Evolutionary conservation across 1,284 basidiomycete genomes (phyloP), one percentile per base, ranked within the genome.

Genomic region (Lentinula novae-zelandiae): DNA sequence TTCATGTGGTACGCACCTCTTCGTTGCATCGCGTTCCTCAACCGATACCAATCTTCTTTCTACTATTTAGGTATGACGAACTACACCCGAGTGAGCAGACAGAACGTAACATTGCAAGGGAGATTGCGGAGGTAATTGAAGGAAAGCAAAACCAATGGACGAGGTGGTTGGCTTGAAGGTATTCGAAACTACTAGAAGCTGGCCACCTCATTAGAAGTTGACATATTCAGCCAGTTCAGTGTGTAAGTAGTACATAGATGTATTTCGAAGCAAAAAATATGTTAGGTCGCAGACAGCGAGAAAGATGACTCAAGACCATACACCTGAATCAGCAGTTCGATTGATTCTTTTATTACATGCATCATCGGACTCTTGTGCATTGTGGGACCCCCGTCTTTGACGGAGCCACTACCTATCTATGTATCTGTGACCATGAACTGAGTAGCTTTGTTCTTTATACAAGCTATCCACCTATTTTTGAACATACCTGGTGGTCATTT

Each of bases 41-140:
- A n/a, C 34, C 5, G 34, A 13, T 52, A 8, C 2, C 7, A 36
- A n/a, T 9, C 15, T 17, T 33, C 10, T 17, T 33, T 42, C 0
- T 12, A 12, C 3, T 1, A 36, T 57, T 27, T 56, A 82, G 82
- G 82, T 83, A 72, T 57, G 82, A 85, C 65, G 83, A 84, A 65
- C 69, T 84, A 39, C 82, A 85, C 65, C 82, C 82, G 5, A 82
- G 80, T 22, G 82, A 84, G 62, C 82, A 85, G 64, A 74, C 79
- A 2, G 77, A 82, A 63, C 71, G 82, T n/a, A 74, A 82, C 38
- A 75, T 85, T 3, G 82, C 82, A 0, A 70, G 76, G 57, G 77
- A 83, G 61, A 76, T 84, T 33, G 74, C 80, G 0, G 69, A 75
- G 33, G 75, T 75, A 4, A 76, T 83, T 31, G 66, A 75, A 62